These are phyloP conservation scores for Jaenimonas drosophilae DNA, from an alignment of 208 protist genomes.

Conservation along the genomic window DNA sequence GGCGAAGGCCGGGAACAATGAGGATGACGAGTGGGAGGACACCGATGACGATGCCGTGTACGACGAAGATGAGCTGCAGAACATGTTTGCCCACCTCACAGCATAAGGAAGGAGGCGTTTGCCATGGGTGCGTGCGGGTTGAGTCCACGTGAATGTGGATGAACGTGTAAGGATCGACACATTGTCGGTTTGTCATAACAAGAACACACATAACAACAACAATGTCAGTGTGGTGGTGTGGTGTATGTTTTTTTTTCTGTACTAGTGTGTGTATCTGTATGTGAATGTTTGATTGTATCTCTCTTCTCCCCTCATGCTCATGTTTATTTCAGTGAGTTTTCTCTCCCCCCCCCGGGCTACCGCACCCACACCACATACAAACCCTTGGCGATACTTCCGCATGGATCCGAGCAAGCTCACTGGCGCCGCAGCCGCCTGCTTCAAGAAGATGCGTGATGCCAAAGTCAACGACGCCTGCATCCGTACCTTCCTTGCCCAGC, in stretches of 20 bases:
- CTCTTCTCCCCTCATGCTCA: background rate
- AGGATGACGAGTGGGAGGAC: conserved; percentile 34
- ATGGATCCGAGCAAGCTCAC: conserved; percentile 18
- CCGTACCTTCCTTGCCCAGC: conserved; percentile 46
- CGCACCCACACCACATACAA: background rate
- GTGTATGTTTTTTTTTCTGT: conserved; percentile 7
- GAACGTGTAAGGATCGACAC: too few species aligned
- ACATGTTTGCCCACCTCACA: conserved; percentile 80
- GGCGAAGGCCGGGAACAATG: conserved; percentile 13
- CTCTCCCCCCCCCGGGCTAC: conserved; percentile 1
- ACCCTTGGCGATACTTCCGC: background rate
- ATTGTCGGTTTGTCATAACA: conserved; percentile 2
- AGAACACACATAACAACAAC: background rate
- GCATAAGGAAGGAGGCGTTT: conserved; percentile 18
- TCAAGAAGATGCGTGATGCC: conserved; percentile 52
- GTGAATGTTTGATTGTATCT: conserved; percentile 1
- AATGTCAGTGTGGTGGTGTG: conserved; percentile 1
- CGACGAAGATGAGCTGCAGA: conserved; percentile 49
- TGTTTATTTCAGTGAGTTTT: too few species aligned
- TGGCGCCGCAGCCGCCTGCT: conserved; percentile 36
- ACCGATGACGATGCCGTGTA: conserved; percentile 3
- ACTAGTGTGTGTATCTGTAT: background rate
- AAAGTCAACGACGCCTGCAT: conserved; percentile 53
- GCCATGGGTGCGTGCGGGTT: background rate
- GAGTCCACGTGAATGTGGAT: conserved; percentile 1